A percentile compares a stretch with the other conserved stretches of the same genome.
phyloP scores from a whole-genome alignment of 495 filamentous ascomycete genomes.

The Penicillium riverlandense region DNA sequence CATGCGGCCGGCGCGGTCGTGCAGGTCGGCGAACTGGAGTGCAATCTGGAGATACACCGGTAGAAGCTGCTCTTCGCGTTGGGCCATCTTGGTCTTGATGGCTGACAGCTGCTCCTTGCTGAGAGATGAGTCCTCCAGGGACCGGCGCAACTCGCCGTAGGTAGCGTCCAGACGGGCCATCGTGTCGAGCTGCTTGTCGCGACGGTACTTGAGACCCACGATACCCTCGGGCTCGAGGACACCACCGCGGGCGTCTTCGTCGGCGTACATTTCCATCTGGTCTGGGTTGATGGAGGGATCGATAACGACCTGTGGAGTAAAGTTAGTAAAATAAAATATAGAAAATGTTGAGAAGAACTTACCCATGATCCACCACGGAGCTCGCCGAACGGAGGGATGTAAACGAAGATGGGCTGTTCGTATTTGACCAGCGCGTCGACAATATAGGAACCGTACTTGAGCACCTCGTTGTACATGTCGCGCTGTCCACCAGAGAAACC shows the following conservation, averaged over 20 bases:
- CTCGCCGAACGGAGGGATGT: conserved; percentile 95
- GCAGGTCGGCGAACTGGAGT: conserved; percentile 91
- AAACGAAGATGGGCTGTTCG: conserved; percentile 97
- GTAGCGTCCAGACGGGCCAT: conserved; percentile 89
- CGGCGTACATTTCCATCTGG: conserved; percentile 99
- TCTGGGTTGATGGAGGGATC: conserved; percentile 96
- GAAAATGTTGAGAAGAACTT: not conserved
- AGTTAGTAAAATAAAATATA: conserved; percentile 23
- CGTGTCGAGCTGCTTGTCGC: conserved; percentile 94
- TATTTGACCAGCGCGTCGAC: conserved; percentile 97
- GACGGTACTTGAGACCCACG: conserved; percentile 95
- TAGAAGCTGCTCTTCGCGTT: conserved; percentile 79
- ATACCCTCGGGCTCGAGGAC: conserved; percentile 98
- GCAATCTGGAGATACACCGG: conserved; percentile 92
- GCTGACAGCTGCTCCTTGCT: conserved; percentile 63
- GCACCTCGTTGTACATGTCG: conserved; percentile 99
- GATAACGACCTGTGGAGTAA: conserved; percentile 65
- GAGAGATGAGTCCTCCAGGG: conserved; percentile 59
- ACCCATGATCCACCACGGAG: conserved; percentile 95
- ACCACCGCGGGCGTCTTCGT: conserved; percentile 91
- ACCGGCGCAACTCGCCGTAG: conserved; percentile 76
- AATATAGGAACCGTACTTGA: conserved; percentile 98
- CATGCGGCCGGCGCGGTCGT: conserved; percentile 97
- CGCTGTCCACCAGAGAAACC: conserved; percentile 99
- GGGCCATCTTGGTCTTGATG: conserved; percentile 80